Evolutionary conservation across 805 yeast genomes (phyloP).

Genomic region (Metschnikowia kunwiensis): DNA sequence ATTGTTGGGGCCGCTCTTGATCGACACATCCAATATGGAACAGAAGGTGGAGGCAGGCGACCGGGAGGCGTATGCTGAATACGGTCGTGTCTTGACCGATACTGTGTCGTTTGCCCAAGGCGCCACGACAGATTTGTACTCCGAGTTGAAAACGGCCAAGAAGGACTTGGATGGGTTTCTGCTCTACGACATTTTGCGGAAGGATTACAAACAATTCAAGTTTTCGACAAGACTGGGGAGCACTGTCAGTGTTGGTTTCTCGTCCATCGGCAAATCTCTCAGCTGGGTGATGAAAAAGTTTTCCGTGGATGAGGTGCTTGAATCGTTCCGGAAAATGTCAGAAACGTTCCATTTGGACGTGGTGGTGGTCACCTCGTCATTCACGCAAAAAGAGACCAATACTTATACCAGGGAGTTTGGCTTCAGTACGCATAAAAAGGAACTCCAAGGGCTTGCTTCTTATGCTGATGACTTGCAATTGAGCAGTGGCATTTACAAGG

Average conservation of each 20-base stretch:
- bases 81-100: constrained; percentile 25
- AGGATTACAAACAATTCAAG: constrained; percentile 80
- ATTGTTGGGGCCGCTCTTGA: constrained; percentile 62
- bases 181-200: constrained; percentile 60
- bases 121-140: constrained; percentile 18
- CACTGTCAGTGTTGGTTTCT: constrained; percentile 57
- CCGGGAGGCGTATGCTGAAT: constrained; percentile 37
- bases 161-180: constrained; percentile 63
- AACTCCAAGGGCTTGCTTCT: constrained; percentile 21
- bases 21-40: constrained; percentile 72
- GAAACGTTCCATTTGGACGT: constrained; percentile 26
- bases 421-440: constrained; percentile 20
- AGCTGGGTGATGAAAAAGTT: constrained; percentile 45
- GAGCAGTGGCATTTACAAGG: constrained; percentile 24
- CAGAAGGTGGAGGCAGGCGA: constrained; percentile 65
- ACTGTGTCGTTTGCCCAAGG: background rate
- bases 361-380: constrained; percentile 38
- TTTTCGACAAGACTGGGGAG: constrained; percentile 26
- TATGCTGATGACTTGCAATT: constrained; percentile 25
- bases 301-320: constrained; percentile 22
- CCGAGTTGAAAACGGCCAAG: constrained; percentile 47
- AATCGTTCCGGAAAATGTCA: constrained; percentile 22
- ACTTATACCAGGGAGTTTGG: constrained; percentile 36
- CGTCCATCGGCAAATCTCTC: constrained; percentile 67
- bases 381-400: constrained; percentile 30